A percentile compares a stretch with the other conserved stretches of the same genome.
phyloP scores from a whole-genome alignment of 1,284 basidiomycete species.

The Apiotrichum akiyoshidainum region DNA sequence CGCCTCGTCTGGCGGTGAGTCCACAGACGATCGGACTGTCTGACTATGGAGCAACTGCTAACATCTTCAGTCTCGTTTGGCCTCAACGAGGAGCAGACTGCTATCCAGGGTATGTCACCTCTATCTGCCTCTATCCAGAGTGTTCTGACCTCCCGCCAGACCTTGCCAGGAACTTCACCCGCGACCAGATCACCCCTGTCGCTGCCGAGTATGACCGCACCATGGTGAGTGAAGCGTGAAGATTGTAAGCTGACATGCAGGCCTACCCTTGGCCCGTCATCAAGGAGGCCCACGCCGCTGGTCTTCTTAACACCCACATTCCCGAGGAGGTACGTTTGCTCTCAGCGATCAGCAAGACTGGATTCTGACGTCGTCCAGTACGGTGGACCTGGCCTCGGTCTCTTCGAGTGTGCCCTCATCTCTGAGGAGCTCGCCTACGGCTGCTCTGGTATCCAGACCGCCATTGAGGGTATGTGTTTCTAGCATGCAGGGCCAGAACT shows the following conservation, averaged over 20 bases:
- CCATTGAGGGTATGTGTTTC: slow-evolving; percentile 43
- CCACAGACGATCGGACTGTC: neutral
- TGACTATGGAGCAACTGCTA: neutral
- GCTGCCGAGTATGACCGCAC: slow-evolving; percentile 54
- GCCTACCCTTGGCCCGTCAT: slow-evolving; percentile 57
- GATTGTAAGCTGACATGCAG: slow-evolving; percentile 19
- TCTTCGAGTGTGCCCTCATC: slow-evolving; percentile 55
- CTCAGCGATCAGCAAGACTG: no score
- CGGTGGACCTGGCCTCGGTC: slow-evolving; percentile 55
- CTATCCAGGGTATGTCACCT: slow-evolving; percentile 37
- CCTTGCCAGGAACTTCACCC: slow-evolving; percentile 54
- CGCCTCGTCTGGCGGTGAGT: slow-evolving; percentile 1
- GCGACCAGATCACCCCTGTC: slow-evolving; percentile 55
- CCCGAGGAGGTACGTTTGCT: slow-evolving; percentile 50
- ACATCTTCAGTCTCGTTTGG: slow-evolving; percentile 29
- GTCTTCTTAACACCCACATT: slow-evolving; percentile 54
- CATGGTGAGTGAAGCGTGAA: slow-evolving; percentile 39
- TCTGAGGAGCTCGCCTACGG: slow-evolving; percentile 55
- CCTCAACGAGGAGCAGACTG: slow-evolving; percentile 42
- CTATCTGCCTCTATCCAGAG: no score
- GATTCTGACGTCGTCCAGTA: slow-evolving; percentile 41
- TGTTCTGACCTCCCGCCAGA: slow-evolving; percentile 36
- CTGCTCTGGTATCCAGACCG: slow-evolving; percentile 58
- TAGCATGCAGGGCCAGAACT: neutral
- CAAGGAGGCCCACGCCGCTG: slow-evolving; percentile 55